Evolutionary conservation across 345 rosid species (phyloP), one percentile per base, ranked within the genome.

Genomic region (Gynandropsis gynandra): DNA sequence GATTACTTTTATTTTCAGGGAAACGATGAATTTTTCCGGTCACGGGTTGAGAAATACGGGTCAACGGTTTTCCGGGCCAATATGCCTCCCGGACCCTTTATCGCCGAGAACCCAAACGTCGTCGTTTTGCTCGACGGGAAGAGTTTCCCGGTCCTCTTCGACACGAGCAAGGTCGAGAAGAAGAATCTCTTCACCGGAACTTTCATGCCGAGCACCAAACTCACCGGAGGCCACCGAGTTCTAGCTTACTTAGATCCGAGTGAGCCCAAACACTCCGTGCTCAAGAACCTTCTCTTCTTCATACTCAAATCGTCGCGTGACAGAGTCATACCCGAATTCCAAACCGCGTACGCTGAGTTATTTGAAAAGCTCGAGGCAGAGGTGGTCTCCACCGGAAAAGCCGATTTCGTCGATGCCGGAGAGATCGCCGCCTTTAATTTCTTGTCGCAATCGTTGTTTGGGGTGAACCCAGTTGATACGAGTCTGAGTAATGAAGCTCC

Each of bases 51-150:
- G 9, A 85, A 79, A 62, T 70, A 92, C 68, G 48, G 71, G 11
- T 92, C 98, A 0, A 87, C 96, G 0, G 84, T 92, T 9, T 77
- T 65, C 27, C 65, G 83, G 31, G 67, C 72, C 42, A 90, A 90
- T 66, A 76, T 90, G 78, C 96, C 96, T 8, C 93, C 98, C 0
- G 98, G 98, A 1, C 89, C 89, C 8, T 69, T 64, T 58, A 80
- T 92, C 24, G 59, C 95, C 34, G 44, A 72, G 0, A 70, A 85
- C 34, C 82, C 95, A 9, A 74, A 63, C 7, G 96, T 82, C 42
- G 62, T 92, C 27, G 87, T 71, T 45, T 62, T 92, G 39, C 93
- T 92, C 41, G 95, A 85, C 63, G 89, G 79, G 2, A 76, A 79
- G 70, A 81, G 89, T 72, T 85, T 85, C 53, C 89, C 86, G 0